Base-by-base conservation (phyloP, 805 yeast species). In the Debaryomyces tyrocola region DNA sequence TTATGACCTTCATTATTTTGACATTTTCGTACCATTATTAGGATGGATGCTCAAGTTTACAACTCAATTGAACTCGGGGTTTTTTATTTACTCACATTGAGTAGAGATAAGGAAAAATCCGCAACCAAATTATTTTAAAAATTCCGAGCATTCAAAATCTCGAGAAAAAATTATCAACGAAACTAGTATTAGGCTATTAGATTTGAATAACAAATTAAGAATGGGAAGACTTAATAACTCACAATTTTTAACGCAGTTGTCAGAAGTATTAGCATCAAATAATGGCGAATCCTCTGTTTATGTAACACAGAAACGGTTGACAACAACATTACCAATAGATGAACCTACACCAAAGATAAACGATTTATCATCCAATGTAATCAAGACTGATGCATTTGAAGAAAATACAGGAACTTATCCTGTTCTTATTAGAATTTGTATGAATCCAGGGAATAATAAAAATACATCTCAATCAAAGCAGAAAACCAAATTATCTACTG, bases 401-500 rank as follows among this genome's bases (percentile, higher is more conserved):
- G 37, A 47, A n/a, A 68, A 61, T 57, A 55, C 59, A 10, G 58
- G 63, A 33, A 66, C 75, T 39, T 87, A 82, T 56, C 79, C 88
- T 6, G 68, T 90, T 2, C 67, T 90, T 39, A 75, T 90, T 52
- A 78, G 96, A 62, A 79, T 87, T 43, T 70, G 87, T 0, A 75
- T 81, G 64, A 87, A 87, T 28, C 72, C 61, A 6, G 53, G 57
- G 21, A 59, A 59, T 28, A 58, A 48, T 7, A 53, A 49, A 17
- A 70, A 56, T 6, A 46, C 47, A n/a, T 36, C 18, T 62, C 77
- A 78, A 37, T 79, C 79, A 56, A 60, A 70, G 14, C 66, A 69
- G 47, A 82, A 82, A 55, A 58, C 64, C n/a, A 87, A 87, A 58
- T 62, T 85, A 28, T 81, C 90, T 21, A 90, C 97, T 0, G 79